Percentiles rank a stretch among this genome's conserved stretches.
phyloP scores from a whole-genome alignment of 257 asterid genomes.

The Scutellaria galericulata region DNA sequence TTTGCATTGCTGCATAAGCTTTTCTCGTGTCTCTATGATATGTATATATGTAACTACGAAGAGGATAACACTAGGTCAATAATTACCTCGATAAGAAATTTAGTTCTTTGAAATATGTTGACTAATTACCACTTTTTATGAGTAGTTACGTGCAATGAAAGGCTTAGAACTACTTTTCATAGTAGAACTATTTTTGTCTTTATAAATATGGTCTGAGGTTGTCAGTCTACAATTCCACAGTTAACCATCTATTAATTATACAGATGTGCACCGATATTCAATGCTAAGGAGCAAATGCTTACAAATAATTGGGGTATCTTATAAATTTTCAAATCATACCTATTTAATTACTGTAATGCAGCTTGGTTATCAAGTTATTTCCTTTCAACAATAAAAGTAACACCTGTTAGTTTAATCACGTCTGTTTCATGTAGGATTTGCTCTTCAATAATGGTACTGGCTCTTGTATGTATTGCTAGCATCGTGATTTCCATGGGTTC shows the following conservation, averaged over 20 bases:
- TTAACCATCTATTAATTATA: slow-evolving; percentile 21
- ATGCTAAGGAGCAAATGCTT: slow-evolving; percentile 1
- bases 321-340: neutral
- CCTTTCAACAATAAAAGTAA: slow-evolving; percentile 13
- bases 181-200: slow-evolving; percentile 18
- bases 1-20: slow-evolving; percentile 29
- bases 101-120: slow-evolving; percentile 10
- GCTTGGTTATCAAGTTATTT: slow-evolving; percentile 21
- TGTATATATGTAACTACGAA: slow-evolving; percentile 13
- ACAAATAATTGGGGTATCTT: slow-evolving; percentile 20
- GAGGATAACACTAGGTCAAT: neutral
- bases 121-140: slow-evolving; percentile 17
- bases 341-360: slow-evolving; percentile 8
- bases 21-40: slow-evolving; percentile 29
- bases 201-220: slow-evolving; percentile 28
- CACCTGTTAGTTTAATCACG: slow-evolving; percentile 2
- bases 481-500: slow-evolving; percentile 10
- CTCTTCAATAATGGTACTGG: slow-evolving; percentile 27
- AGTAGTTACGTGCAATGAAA: slow-evolving; percentile 24
- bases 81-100: slow-evolving; percentile 24
- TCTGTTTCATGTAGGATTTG: slow-evolving; percentile 32
- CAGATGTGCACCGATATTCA: slow-evolving; percentile 16
- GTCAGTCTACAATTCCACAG: slow-evolving; percentile 15
- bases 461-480: slow-evolving; percentile 17
- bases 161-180: slow-evolving; percentile 14